phyloP scores from a whole-genome alignment of 2,329 filamentous ascomycete genomes.

The Ceratocystis destructans region DNA sequence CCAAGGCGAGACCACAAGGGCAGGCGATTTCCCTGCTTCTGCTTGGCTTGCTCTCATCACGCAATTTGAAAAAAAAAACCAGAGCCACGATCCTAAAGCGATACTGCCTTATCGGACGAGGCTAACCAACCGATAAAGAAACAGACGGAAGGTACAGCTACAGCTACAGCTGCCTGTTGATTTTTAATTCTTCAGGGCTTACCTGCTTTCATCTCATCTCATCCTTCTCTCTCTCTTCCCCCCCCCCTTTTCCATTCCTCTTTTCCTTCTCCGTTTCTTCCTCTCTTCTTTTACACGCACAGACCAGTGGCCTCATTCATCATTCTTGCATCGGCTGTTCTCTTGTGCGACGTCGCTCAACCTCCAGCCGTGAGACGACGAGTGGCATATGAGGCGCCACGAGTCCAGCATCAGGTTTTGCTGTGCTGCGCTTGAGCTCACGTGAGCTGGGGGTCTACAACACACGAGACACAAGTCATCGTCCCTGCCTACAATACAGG shows the following conservation, averaged over 20 bases:
- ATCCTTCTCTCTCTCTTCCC: neutral
- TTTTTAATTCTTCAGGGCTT: no score
- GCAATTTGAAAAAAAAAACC: neutral
- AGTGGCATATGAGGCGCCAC: neutral
- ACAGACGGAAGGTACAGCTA: neutral
- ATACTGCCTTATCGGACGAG: neutral
- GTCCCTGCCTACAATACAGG: neutral
- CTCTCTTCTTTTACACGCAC: neutral
- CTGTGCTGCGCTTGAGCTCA: neutral
- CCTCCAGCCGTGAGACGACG: neutral
- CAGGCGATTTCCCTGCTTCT: neutral
- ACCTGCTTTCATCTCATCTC: no score
- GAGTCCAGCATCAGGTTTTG: neutral
- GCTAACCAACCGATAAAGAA: neutral
- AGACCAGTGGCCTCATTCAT: neutral
- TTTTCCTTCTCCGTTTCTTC: neutral
- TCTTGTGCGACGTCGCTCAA: conserved; percentile 5
- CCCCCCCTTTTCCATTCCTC: neutral
- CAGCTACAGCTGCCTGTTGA: no score
- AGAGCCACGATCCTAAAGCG: neutral
- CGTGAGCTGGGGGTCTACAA: neutral
- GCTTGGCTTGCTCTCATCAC: neutral
- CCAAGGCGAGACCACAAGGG: neutral
- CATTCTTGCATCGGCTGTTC: neutral
- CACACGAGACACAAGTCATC: neutral